Evolutionary conservation across 2,329 filamentous ascomycete species (phyloP), one percentile per base, ranked within the genome.

Genomic region (Zelopaecilomyces penicillatus): DNA sequence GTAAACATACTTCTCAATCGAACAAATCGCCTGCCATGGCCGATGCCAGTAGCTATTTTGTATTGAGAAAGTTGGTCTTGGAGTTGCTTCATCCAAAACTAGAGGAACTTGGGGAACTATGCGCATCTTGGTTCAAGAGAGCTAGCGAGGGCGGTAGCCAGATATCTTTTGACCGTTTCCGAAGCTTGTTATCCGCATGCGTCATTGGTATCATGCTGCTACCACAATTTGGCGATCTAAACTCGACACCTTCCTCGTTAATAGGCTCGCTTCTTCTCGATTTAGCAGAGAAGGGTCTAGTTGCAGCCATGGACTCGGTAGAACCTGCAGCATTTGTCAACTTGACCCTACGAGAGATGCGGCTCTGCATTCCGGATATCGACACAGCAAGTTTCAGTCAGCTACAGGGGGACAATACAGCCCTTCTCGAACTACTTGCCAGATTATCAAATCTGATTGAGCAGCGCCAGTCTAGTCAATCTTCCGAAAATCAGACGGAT

Each of bases 81-180:
- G 77, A 81, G 50, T 65, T 80, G 1, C 60, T 80, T 29, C 69
- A 65, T 34, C 70, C 75, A 2, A 78, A 77, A 50, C 34, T 78
- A 2, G 68, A 73, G 38, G 73, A 77, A 37, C 52, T 80, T 5
- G 57, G 62, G 19, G 64, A 66, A 8, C 48, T 78, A 34, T 70
- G 70, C 42, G 62, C 65, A 11, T 66, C 68, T 2, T 78, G 75
- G 75, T 63, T 61, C 4, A 67, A 63, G 42, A 68, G 57, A 37
- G 51, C 67, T 53, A 56, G 64, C 27, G 73, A 78, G 40, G 70
- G 66, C 0, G 65, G 71, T 4, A 57, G 57, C 2, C 73, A 76
- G 44, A 64, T 79, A 9, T 78, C 76, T 1, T 56, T 67, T 7
- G 74, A 76, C 44, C 70, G 70, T 11, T 68, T 78, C 41, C 71